A percentile compares a stretch with the other conserved stretches of the same genome.
Evolutionary conservation across 352 stramenopile species (phyloP).

Genomic region (Globisporangium middletonii): DNA sequence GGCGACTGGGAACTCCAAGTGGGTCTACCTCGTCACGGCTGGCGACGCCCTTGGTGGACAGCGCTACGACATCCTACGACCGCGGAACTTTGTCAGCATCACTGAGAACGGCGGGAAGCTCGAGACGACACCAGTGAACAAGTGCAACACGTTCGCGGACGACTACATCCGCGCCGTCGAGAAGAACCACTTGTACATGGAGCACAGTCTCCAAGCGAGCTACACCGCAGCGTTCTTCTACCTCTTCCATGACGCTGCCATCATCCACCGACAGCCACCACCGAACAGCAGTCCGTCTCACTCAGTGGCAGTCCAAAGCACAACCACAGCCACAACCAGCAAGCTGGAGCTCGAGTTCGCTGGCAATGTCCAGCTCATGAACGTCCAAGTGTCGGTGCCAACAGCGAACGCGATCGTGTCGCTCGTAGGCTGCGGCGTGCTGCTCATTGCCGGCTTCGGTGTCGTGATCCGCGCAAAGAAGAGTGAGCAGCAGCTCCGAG

Average conservation of each 20-base stretch:
- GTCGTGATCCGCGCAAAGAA: background rate
- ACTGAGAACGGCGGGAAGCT: background rate
- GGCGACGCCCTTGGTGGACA: background rate
- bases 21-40: conserved; percentile 4
- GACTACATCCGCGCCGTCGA: conserved; percentile 12
- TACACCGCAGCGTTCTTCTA: conserved; percentile 31
- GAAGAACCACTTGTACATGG: conserved; percentile 36
- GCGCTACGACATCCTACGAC: conserved; percentile 5
- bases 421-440: conserved; percentile 3
- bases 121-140: background rate
- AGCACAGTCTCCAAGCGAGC: conserved; percentile 26
- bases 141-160: conserved; percentile 7
- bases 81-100: conserved; percentile 5
- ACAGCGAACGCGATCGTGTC: conserved; percentile 4
- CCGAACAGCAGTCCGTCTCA: no score
- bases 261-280: no score
- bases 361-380: conserved; percentile 6
- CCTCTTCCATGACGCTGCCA: conserved; percentile 24
- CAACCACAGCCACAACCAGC: background rate
- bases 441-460: background rate
- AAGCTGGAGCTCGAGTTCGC: background rate
- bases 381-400: conserved; percentile 9
- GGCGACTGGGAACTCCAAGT: background rate
- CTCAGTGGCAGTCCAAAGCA: no score
- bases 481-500: conserved; percentile 2